Conservation (phyloP, 169 alveolate species). For the Plasmodium fragile region DNA sequence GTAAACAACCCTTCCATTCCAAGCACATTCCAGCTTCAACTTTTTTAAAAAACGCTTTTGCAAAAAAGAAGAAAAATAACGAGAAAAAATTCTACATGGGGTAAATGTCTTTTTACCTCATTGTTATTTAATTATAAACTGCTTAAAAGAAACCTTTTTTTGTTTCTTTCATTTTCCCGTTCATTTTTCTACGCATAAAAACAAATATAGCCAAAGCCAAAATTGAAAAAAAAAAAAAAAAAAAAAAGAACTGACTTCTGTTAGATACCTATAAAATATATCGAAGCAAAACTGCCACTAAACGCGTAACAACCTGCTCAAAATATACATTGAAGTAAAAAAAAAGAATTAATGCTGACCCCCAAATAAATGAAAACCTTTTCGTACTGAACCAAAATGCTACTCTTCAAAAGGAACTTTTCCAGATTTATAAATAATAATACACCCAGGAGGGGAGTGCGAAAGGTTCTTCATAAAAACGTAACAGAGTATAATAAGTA, state of each 20-base stretch:
- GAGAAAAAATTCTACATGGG: neutral
- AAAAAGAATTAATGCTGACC: neutral
- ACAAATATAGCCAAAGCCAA: slow-evolving; percentile 5
- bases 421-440: slow-evolving; percentile 74
- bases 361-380: neutral
- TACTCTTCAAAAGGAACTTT: slow-evolving; percentile 48
- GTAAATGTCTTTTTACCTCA: slow-evolving; percentile 24
- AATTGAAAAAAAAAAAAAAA: neutral
- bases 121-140: neutral
- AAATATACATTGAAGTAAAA: neutral
- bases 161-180: neutral
- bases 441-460: slow-evolving; percentile 48
- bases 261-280: neutral
- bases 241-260: neutral
- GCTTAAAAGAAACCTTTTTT: neutral
- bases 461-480: slow-evolving; percentile 68
- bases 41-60: neutral
- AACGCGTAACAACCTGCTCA: neutral
- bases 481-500: slow-evolving; percentile 45
- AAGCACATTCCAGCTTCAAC: neutral
- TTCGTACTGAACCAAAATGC: slow-evolving; percentile 27
- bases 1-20: neutral
- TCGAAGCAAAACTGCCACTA: neutral
- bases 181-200: neutral
- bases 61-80: neutral